phyloP scores from a whole-genome alignment of 2,329 filamentous ascomycete genomes.

The Colletotrichum musae region DNA sequence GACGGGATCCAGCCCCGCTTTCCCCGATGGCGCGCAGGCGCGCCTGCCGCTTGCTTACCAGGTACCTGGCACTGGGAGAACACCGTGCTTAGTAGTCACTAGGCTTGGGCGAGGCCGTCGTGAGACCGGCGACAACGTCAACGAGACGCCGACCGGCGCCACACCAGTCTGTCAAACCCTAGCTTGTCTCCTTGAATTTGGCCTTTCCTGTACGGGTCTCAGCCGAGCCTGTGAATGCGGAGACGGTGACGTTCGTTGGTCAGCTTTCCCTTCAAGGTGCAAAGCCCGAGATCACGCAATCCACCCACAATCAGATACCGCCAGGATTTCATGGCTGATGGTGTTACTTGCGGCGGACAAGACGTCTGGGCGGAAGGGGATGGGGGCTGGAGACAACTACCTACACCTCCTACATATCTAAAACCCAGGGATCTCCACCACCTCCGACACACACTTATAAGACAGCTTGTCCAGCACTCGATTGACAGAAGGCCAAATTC shows the following conservation, averaged over 20 bases:
- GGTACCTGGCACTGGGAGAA: too few relatives aligned
- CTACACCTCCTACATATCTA: slow-evolving; percentile 5
- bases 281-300: slow-evolving; percentile 38
- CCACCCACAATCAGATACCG: slow-evolving; percentile 34
- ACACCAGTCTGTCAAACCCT: slow-evolving; percentile 18
- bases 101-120: neutral
- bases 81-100: too few relatives aligned
- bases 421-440: slow-evolving; percentile 4
- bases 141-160: slow-evolving; percentile 18
- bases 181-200: neutral
- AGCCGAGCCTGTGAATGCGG: slow-evolving; percentile 19
- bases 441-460: slow-evolving; percentile 8
- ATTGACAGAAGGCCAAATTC: neutral
- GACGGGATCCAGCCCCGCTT: neutral
- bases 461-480: neutral
- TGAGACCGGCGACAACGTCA: slow-evolving; percentile 15
- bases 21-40: too few relatives aligned
- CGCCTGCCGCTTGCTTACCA: neutral
- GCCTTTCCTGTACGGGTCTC: slow-evolving; percentile 21
- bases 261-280: neutral
- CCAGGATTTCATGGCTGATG: neutral
- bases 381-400: neutral
- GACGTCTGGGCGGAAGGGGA: slow-evolving; percentile 8
- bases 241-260: slow-evolving; percentile 27
- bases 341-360: neutral